A percentile compares a stretch with the other conserved stretches of the same genome.
Conservation (phyloP, 2,329 filamentous ascomycete genomes). For the Ascochyta fabae region DNA sequence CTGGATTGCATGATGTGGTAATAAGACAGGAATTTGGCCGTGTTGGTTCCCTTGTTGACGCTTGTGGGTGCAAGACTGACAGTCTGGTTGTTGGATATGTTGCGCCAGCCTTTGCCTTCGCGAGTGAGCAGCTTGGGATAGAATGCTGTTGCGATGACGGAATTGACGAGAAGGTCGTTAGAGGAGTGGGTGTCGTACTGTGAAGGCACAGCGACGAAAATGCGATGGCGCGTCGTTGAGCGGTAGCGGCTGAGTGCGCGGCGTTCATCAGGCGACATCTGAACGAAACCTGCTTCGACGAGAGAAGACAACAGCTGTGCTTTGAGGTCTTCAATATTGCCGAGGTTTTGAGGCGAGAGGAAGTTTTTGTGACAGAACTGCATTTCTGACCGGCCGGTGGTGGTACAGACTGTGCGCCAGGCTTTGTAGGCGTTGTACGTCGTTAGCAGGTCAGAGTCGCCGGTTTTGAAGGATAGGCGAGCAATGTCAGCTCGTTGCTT, state of each 20-base stretch:
- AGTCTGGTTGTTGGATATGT: constrained; percentile 89
- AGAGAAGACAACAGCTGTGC: constrained; percentile 85
- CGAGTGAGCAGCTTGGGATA: constrained; percentile 90
- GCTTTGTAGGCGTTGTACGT: constrained; percentile 91
- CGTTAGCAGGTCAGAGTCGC: constrained; percentile 90
- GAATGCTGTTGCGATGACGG: constrained; percentile 91
- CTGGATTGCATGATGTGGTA: constrained; percentile 96
- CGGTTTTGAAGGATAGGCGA: constrained; percentile 77
- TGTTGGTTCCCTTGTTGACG: constrained; percentile 73
- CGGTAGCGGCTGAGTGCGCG: constrained; percentile 71
- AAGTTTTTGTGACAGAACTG: constrained; percentile 96
- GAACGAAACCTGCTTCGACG: constrained; percentile 83
- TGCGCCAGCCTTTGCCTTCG: constrained; percentile 86
- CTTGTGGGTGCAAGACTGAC: constrained; percentile 88
- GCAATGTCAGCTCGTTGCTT: constrained; percentile 82
- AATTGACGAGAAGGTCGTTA: constrained; percentile 79
- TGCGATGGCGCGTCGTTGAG: constrained; percentile 68
- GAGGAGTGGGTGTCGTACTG: constrained; percentile 77
- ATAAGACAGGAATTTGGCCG: constrained; percentile 83
- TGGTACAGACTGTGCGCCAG: constrained; percentile 84
- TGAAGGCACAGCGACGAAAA: constrained; percentile 84
- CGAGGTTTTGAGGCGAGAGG: constrained; percentile 83
- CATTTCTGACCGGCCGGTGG: constrained; percentile 74
- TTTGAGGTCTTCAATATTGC: constrained; percentile 95
- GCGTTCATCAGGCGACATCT: constrained; percentile 75